Evolutionary conservation across 192 early-diverging fungal genomes (phyloP).

Genomic region (Backusella macrospora): DNA sequence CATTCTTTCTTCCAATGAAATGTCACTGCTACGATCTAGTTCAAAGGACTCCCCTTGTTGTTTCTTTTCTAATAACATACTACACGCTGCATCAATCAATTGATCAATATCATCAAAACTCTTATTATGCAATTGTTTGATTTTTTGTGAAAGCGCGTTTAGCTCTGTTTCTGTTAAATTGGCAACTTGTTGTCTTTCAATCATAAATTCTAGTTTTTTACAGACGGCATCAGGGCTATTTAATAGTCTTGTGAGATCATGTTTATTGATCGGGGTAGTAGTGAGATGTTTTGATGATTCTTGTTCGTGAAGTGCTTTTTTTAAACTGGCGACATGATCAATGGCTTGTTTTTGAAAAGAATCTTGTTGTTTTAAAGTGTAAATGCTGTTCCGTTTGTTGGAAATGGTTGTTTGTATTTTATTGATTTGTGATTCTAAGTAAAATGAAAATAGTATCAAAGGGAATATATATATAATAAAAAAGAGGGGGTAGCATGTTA

Average conservation of each 20-base stretch:
- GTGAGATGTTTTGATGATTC: too few relatives aligned
- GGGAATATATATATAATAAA: too few relatives aligned
- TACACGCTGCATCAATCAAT: not conserved
- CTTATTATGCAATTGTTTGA: not conserved
- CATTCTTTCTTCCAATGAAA: not conserved
- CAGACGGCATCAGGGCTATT: not conserved
- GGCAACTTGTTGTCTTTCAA: not conserved
- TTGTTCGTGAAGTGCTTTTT: not conserved
- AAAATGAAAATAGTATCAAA: too few relatives aligned
- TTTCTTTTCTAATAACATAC: too few relatives aligned
- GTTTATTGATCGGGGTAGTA: not conserved
- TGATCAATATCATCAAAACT: not conserved
- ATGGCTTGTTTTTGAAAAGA: not conserved
- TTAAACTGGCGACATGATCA: not conserved
- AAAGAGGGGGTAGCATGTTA: too few relatives aligned
- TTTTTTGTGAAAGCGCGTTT: not conserved
- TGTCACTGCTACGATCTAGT: too few relatives aligned
- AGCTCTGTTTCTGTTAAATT: not conserved
- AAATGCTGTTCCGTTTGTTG: not conserved
- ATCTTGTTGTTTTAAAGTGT: not conserved
- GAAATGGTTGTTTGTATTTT: conserved; percentile 13
- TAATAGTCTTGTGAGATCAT: not conserved
- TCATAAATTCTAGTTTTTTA: not conserved
- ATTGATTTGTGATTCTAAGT: conserved; percentile 11
- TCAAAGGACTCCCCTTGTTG: not conserved